A percentile compares a stretch with the other conserved stretches of the same genome.
Conservation (phyloP, 768 basidiomycete species). For the Termitomyces sp. region DNA sequence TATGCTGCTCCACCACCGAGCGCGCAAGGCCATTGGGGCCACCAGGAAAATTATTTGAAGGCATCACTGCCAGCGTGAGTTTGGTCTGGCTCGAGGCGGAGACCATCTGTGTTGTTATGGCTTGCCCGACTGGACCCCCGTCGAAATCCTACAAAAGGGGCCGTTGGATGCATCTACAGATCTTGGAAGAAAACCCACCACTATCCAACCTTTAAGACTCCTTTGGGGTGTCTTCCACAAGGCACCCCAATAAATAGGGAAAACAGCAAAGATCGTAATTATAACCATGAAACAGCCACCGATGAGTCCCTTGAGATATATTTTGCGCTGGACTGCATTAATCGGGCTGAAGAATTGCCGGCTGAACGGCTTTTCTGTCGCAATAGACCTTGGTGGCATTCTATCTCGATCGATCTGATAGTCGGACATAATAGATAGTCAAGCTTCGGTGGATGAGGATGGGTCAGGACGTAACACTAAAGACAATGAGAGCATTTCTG, state of each 20-base stretch:
- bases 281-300: conserved; percentile 14
- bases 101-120: conserved; percentile 34
- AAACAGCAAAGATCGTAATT: conserved; percentile 18
- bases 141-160: conserved; percentile 49
- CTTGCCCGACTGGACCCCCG: conserved; percentile 42
- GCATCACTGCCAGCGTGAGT: conserved; percentile 39
- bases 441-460: not conserved
- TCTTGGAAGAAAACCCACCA: conserved; percentile 13
- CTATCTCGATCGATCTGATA: not conserved
- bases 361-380: conserved; percentile 7
- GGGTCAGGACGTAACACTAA: not conserved
- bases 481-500: not conserved
- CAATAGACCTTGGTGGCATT: not conserved
- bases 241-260: conserved; percentile 24
- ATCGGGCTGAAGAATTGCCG: conserved; percentile 10
- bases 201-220: conserved; percentile 20
- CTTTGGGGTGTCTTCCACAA: conserved; percentile 21
- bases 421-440: not conserved
- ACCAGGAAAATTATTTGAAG: conserved; percentile 37
- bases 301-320: conserved; percentile 17
- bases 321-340: conserved; percentile 8
- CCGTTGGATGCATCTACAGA: not conserved
- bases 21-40: conserved; percentile 37
- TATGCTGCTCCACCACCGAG: conserved; percentile 44
- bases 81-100: conserved; percentile 25